These are phyloP conservation scores for Sesbania bispinosa DNA, from an alignment of 306 rosid genomes.

Conservation along the genomic window DNA sequence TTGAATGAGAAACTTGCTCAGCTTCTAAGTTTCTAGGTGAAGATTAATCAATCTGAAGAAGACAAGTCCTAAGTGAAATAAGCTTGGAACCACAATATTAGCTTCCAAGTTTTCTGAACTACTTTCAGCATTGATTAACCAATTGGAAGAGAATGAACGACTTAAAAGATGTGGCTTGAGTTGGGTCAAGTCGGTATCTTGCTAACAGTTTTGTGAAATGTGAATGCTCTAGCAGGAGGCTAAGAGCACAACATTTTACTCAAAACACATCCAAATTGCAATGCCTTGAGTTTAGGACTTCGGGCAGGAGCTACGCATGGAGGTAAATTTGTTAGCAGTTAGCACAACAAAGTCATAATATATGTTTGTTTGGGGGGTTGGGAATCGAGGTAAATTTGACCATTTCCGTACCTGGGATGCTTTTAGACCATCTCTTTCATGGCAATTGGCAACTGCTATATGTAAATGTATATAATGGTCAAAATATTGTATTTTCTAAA, in stretches of 20 bases:
- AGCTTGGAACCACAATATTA: not conserved
- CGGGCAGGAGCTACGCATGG: too few species aligned
- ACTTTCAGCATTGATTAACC: not conserved
- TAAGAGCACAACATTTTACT: not conserved
- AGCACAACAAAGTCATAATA: too few species aligned
- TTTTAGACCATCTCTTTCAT: too few species aligned
- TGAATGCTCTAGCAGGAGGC: not conserved
- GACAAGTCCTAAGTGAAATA: not conserved
- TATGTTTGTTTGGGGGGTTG: too few species aligned
- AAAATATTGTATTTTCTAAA: too few species aligned
- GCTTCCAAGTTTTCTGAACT: not conserved
- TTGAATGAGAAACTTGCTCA: constrained; percentile 21
- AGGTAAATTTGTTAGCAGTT: too few species aligned
- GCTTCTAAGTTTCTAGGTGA: not conserved
- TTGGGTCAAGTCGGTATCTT: not conserved
- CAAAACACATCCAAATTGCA: not conserved
- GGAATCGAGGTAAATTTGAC: too few species aligned
- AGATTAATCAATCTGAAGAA: not conserved
- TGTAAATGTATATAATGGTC: too few species aligned
- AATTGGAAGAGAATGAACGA: not conserved
- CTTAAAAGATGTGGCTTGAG: not conserved
- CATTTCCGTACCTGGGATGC: too few species aligned
- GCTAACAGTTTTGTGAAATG: not conserved
- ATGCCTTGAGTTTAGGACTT: not conserved
- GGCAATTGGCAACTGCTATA: too few species aligned